Base-by-base conservation (phyloP, 2,329 filamentous ascomycete species). In the Fusarium pseudocircinatum region DNA sequence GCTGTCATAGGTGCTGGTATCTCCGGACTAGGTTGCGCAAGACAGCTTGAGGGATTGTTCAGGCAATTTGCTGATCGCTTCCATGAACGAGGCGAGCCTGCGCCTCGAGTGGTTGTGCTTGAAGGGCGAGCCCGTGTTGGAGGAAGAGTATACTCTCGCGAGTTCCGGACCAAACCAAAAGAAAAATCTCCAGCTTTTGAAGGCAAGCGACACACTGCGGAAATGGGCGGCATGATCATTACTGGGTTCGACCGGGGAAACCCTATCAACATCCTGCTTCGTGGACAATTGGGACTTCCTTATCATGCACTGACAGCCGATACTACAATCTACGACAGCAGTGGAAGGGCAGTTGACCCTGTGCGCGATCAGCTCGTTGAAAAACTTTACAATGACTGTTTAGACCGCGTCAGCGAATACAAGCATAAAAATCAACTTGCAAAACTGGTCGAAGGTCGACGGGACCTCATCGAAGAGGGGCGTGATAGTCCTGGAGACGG, bases 191-290 rank as follows among this genome's bases (percentile, higher is more conserved):
- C 79, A 77, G 85, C 74, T 79, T 82, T 89, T 87, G 81, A 88
- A 83, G 87, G 85, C 14, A 88, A 86, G 69, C 85, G 90, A 57
- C 93, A 92, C 78, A 98, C 95, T 26, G 96, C 94, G 37, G 96
- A 99, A 81, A 97, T 98, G 91, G 96, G 96, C 34, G 96, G 96
- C 62, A 97, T 99, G 87, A 98, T 99, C 68, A 95, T 99, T 69
- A 98, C 97, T 39, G 96, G 96, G 1, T 99, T 98, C 80, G 95
- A 98, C 75, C 90, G 94, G 74, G 97, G 97, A 24, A 99, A 99
- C 77, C 96, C 96, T 10, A 85, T 99, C 76, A 97, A 98, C 80
- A 90, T 95, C 54, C 90, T 99, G 67, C 91, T 99, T 63, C 92
- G 96, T 74, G 95, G 94, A 22, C 97, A 99, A 82, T 87, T 99